Evolutionary conservation across 2,329 filamentous ascomycete genomes (phyloP).

Genomic region (Lachnellula willkommii): DNA sequence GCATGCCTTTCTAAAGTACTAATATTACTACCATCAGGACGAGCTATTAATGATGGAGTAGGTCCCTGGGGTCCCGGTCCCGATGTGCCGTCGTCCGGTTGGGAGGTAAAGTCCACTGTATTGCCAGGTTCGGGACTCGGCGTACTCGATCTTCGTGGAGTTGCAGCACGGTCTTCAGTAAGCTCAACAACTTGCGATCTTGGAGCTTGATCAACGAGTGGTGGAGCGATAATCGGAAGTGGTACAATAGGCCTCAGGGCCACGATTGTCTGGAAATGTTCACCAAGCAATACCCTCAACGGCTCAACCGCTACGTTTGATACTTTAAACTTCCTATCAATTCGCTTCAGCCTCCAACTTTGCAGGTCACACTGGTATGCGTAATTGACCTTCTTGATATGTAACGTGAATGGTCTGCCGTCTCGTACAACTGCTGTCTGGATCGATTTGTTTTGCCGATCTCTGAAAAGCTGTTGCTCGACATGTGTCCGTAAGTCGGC

Average conservation of each 20-base stretch:
- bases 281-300: not conserved
- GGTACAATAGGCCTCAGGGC: not conserved
- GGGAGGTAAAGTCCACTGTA: not conserved
- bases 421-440: not conserved
- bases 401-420: not conserved
- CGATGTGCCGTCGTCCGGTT: not conserved
- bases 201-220: not conserved
- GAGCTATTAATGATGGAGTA: not conserved
- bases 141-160: not conserved
- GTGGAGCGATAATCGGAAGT: not conserved
- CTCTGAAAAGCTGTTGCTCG: not conserved
- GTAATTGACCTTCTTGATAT: not conserved
- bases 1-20: too few relatives aligned
- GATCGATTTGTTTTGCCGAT: not conserved
- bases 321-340: not conserved
- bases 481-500: not conserved
- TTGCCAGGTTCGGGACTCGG: not conserved
- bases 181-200: not conserved
- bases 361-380: not conserved
- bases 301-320: not conserved
- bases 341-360: not conserved
- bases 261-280: not conserved
- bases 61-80: not conserved
- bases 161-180: not conserved
- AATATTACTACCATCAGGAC: not conserved